Conservation (phyloP, 179 eudicot genomes). For the Carnegiea gigantea region DNA sequence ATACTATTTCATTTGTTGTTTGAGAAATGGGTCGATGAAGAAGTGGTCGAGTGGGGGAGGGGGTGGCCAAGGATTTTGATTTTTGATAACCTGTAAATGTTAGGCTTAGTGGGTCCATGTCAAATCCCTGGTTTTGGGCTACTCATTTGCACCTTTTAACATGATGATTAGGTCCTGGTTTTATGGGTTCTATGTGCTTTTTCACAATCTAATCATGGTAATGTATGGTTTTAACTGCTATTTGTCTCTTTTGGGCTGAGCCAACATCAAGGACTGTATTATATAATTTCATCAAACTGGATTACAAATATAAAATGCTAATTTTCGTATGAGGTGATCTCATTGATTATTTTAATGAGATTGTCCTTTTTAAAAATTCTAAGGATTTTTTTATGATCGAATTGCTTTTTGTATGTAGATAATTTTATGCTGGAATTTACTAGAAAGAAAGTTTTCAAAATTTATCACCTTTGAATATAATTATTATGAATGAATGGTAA, state of each 20-base stretch:
- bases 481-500: too few species aligned
- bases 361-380: too few species aligned
- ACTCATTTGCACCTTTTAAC: conserved; percentile 13
- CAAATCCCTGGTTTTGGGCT: conserved; percentile 17
- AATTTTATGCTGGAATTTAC: too few species aligned
- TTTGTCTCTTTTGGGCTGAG: background rate
- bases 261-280: background rate
- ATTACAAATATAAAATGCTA: too few species aligned
- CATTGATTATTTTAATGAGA: too few species aligned
- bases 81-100: conserved; percentile 16
- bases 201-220: conserved; percentile 3
- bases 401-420: too few species aligned
- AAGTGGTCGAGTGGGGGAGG: background rate
- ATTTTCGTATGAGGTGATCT: too few species aligned
- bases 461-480: too few species aligned
- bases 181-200: background rate
- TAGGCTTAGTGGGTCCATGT: conserved; percentile 23
- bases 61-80: background rate
- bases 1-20: background rate
- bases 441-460: too few species aligned
- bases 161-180: conserved; percentile 12
- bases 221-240: background rate
- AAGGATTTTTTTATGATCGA: too few species aligned
- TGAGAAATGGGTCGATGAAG: background rate
- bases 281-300: background rate